phyloP scores from a whole-genome alignment of 345 rosid genomes.

The Eucalyptus pumila region DNA sequence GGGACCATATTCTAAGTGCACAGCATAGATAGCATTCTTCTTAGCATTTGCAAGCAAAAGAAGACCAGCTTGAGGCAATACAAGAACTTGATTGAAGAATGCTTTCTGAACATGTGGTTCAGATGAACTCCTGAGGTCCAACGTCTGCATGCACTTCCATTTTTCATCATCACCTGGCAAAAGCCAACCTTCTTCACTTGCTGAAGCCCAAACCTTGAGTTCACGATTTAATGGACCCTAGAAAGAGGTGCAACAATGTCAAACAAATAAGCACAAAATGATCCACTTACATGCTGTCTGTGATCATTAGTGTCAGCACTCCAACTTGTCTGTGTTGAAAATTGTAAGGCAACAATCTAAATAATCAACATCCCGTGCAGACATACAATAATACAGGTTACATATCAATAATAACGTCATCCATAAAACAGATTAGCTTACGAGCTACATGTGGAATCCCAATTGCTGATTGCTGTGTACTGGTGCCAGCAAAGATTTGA shows the following conservation, averaged over 20 bases:
- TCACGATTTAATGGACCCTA: conserved; percentile 84
- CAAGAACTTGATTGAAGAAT: conserved; percentile 79
- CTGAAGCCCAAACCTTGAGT: conserved; percentile 71
- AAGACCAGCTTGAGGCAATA: conserved; percentile 59
- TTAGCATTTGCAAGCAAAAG: conserved; percentile 82
- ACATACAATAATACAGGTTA: not conserved
- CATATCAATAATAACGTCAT: not conserved
- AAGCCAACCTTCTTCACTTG: conserved; percentile 76
- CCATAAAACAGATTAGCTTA: not conserved
- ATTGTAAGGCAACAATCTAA: not conserved
- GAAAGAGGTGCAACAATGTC: not conserved
- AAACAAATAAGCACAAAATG: not conserved
- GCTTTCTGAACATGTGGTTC: conserved; percentile 47
- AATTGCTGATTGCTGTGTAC: not conserved
- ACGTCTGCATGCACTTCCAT: conserved; percentile 74
- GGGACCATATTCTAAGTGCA: conserved; percentile 76
- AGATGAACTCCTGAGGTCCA: conserved; percentile 62
- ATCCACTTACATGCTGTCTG: not conserved
- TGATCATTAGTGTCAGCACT: not conserved
- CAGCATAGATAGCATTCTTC: conserved; percentile 72
- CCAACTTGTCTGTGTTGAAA: not conserved
- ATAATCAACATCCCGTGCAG: not conserved
- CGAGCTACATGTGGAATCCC: not conserved
- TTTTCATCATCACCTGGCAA: conserved; percentile 50
- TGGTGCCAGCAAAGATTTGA: not conserved